Conservation (phyloP, 768 basidiomycete species). For the Pisolithus sp. region DNA sequence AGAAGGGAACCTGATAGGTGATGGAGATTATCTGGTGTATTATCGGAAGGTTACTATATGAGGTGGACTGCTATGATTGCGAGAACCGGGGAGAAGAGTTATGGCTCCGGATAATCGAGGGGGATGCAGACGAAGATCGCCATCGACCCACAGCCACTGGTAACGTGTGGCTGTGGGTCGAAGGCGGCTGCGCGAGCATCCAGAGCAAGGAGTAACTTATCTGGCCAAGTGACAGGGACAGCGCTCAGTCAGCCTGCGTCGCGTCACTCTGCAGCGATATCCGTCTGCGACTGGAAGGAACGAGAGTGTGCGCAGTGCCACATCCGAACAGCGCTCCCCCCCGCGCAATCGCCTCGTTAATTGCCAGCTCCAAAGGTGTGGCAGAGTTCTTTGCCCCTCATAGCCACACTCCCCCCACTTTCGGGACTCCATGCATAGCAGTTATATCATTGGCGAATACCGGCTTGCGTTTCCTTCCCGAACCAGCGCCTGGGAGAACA, state of each 20-base stretch:
- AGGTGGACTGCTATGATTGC: neutral
- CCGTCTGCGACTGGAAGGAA: neutral
- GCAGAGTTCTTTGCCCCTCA: neutral
- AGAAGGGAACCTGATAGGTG: too few species aligned
- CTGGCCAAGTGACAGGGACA: neutral
- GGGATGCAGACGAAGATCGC: neutral
- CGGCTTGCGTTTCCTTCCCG: neutral
- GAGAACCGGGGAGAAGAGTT: neutral
- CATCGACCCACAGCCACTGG: too few species aligned
- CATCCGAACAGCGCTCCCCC: neutral
- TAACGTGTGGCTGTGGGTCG: neutral
- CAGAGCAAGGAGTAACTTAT: neutral
- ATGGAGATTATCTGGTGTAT: too few species aligned
- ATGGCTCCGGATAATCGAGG: neutral
- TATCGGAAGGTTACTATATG: too few species aligned
- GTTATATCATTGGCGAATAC: neutral
- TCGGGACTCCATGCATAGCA: neutral
- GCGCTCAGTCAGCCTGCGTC: neutral
- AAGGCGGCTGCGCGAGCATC: neutral
- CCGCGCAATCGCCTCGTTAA: neutral
- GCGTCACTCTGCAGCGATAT: neutral
- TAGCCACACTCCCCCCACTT: neutral
- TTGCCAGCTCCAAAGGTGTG: neutral
- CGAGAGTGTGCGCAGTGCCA: neutral
- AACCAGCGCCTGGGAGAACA: neutral